These are phyloP conservation scores for Boletus tylopilopsis DNA, from an alignment of 768 basidiomycete species.

Conservation along the genomic window DNA sequence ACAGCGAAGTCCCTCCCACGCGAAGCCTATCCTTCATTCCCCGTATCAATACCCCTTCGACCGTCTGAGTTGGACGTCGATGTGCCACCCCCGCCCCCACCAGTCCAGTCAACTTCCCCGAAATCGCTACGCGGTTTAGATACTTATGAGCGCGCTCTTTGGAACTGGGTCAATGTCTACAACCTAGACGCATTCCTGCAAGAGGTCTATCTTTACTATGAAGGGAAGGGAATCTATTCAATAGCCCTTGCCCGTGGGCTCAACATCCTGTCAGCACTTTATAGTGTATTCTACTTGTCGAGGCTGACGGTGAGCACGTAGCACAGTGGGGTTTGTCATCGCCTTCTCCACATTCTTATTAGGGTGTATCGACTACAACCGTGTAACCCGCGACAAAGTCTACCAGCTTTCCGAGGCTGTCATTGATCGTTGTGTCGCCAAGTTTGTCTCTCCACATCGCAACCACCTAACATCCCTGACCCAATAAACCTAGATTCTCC, in stretches of 20 bases:
- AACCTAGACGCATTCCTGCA: slow-evolving; percentile 95
- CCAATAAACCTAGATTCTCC: slow-evolving; percentile 55
- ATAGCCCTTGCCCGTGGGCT: slow-evolving; percentile 87
- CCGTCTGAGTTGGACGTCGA: slow-evolving; percentile 60
- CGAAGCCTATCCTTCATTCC: slow-evolving; percentile 35
- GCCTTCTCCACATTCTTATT: slow-evolving; percentile 96
- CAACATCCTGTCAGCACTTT: slow-evolving; percentile 82
- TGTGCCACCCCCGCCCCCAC: slow-evolving; percentile 20
- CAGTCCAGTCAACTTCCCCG: slow-evolving; percentile 22
- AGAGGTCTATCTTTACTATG: slow-evolving; percentile 94
- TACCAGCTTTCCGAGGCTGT: slow-evolving; percentile 77
- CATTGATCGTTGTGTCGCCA: slow-evolving; percentile 77
- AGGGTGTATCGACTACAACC: slow-evolving; percentile 91
- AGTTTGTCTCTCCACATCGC: slow-evolving; percentile 44
- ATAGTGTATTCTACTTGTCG: slow-evolving; percentile 13
- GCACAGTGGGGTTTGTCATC: slow-evolving; percentile 97
- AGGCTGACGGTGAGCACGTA: slow-evolving; percentile 37
- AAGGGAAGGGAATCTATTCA: slow-evolving; percentile 94
- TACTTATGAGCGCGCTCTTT: slow-evolving; percentile 86
- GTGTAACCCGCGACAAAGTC: slow-evolving; percentile 62
- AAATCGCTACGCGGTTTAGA: slow-evolving; percentile 69
- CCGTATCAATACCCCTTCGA: slow-evolving; percentile 54
- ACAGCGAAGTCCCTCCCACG: slow-evolving; percentile 36
- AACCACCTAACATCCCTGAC: slow-evolving; percentile 12
- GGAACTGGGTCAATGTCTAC: slow-evolving; percentile 99